Evolutionary conservation across 208 protist species (phyloP).

Genomic region (Leishmania braziliensis): DNA sequence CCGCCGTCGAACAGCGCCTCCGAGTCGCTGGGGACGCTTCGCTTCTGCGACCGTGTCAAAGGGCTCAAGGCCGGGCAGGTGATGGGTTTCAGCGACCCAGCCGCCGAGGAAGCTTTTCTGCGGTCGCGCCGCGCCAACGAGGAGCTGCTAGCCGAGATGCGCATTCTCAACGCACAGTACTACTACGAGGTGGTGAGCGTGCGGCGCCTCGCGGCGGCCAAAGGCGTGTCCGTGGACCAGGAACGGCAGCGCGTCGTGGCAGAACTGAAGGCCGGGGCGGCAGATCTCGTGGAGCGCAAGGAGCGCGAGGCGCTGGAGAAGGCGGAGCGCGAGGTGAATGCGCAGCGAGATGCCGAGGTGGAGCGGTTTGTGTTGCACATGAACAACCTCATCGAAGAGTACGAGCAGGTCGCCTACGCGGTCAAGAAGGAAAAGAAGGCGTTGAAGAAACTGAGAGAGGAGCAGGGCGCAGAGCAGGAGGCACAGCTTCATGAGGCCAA

Average conservation of each 20-base stretch:
- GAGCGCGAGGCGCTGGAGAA: slow-evolving; percentile 49
- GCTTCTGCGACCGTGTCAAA: slow-evolving; percentile 91
- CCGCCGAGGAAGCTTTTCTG: slow-evolving; percentile 66
- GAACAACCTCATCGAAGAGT: slow-evolving; percentile 86
- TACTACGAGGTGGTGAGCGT: slow-evolving; percentile 60
- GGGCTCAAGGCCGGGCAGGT: slow-evolving; percentile 69
- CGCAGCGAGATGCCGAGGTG: slow-evolving; percentile 53
- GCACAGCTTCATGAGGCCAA: slow-evolving; percentile 74
- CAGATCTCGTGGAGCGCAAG: slow-evolving; percentile 38
- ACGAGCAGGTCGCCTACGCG: slow-evolving; percentile 52
- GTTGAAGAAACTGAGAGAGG: slow-evolving; percentile 61
- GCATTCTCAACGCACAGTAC: slow-evolving; percentile 59
- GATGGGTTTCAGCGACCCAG: slow-evolving; percentile 52
- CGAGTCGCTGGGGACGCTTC: slow-evolving; percentile 83
- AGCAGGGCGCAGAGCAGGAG: slow-evolving; percentile 57
- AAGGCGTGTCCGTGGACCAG: slow-evolving; percentile 37
- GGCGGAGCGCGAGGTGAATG: slow-evolving; percentile 35
- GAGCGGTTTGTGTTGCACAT: slow-evolving; percentile 72
- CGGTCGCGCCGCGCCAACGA: slow-evolving; percentile 55
- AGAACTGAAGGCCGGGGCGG: slow-evolving; percentile 36
- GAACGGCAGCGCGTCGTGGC: slow-evolving; percentile 36
- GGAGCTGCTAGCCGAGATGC: slow-evolving; percentile 79
- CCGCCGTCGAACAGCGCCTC: slow-evolving; percentile 57
- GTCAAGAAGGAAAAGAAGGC: slow-evolving; percentile 80
- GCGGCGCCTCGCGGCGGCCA: slow-evolving; percentile 33